Base-by-base conservation (phyloP, 306 rosid species). In the Astragalus membranaceus region DNA sequence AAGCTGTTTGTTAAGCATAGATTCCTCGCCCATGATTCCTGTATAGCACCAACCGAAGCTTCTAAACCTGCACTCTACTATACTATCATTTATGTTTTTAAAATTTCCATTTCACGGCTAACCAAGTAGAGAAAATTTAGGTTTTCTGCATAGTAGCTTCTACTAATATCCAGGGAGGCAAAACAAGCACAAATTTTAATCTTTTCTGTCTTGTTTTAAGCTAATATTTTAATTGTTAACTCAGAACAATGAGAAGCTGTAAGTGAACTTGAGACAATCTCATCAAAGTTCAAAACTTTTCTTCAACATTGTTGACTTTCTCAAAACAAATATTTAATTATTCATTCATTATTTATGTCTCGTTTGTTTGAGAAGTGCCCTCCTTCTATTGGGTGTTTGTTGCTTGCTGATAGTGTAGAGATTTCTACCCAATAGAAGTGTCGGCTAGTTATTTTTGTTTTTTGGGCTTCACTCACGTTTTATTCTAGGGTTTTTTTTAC, bases 21-120 rank as follows among this genome's bases (percentile, higher is more conserved):
- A 65, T 67, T 72, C 59, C 69, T 56, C 2, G 42, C 43, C 64
- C 52, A 70, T 65, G 72, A 41, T 66, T 70, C 49, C 43, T 51
- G 49, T 72, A 30, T 14, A 14, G 44, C 66, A 49, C 42, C 30
- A 26, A 26, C 2, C 66, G 93, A 89, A 87, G 84, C 89, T 87
- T 87, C 91, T 80, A 87, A 89, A 83, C 91, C 80, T 62, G 51
- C 61, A 55, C 78, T 73, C 66, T 68, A 20, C 23, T 20, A 20
- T 20, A 20, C n/a, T 20, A 41, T 12, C 7, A 8, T 66, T 60
- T 26, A 41, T 12, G 5, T 67, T 68, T 23, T 53, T 33, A 43
- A 37, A 54, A 36, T 17, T 49, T 50, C 5, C 8, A 23, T 52
- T 50, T 36, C 80, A 32, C 78, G 6, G 12, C 62, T 54, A 39